Evolutionary conservation across 2,329 filamentous ascomycete genomes (phyloP), one percentile per base, ranked within the genome.

Genomic region (Colletotrichum gloeosporioides): DNA sequence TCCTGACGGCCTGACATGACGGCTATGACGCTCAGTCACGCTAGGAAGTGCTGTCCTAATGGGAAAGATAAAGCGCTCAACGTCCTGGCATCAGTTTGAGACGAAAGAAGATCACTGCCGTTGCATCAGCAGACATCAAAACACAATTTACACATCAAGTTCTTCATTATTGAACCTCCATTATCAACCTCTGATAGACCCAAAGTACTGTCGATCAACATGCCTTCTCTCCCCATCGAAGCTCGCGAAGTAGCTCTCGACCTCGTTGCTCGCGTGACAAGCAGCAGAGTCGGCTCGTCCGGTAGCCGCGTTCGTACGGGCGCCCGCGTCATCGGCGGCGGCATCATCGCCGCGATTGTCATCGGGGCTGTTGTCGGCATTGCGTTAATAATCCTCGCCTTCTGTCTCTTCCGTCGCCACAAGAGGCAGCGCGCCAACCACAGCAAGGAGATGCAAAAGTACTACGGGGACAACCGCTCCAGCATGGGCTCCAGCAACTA

Each of bases 311-410:
- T 7, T 7, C 44, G 44, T 2, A 22, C 36, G 44, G 39, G 57
- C 27, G 29, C 36, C 5, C 44, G 73, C 4, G 64, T 31, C 4
- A 22, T 73, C 18, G 10, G 64, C 10, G 73, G 70, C 15, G 73
- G 73, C 34, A 69, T 73, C 27, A 76, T 76, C 59, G 73, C 73
- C 15, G 73, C 70, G 2, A 76, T 76, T 3, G 73, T 76, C 4
- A 59, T 76, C 22, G 64, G 31, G 1, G 31, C 5, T 10, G n/a
- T 76, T 13, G 29, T 65, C 10, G 62, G 57, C 2, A 44, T 76
- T 18, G 73, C 16, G 8, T 3, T 27, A 3, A 5, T 76, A 16
- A 9, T 76, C 32, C 15, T 69, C 22, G 39, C 12, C 18, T 29
- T 59, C 59, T 31, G n/a, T 29, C 9, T 76, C 3, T 65, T 69